A percentile compares a stretch with the other conserved stretches of the same genome.
Conservation (phyloP, 192 early-diverging fungal species). For the Coemansia sp. region DNA sequence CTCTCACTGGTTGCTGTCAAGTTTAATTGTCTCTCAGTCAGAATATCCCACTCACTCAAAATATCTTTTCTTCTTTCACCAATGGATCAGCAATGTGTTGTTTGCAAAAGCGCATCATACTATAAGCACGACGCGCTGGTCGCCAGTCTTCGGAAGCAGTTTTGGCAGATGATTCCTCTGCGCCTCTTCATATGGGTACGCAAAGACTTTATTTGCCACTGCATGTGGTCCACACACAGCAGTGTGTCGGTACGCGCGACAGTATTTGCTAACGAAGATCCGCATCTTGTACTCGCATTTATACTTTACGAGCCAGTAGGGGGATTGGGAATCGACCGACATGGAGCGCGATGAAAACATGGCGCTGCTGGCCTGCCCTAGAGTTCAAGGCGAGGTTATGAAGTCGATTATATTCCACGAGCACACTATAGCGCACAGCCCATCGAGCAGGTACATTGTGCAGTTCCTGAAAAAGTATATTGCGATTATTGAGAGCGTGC, state of each 20-base stretch:
- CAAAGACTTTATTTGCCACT: neutral
- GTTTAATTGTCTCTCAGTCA: no score
- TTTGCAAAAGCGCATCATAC: constrained; percentile 44
- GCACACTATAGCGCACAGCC: constrained; percentile 30
- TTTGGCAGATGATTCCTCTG: constrained; percentile 52
- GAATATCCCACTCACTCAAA: no score
- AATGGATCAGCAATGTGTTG: constrained; percentile 44
- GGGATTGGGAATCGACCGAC: constrained; percentile 23
- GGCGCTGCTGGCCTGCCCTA: constrained; percentile 20
- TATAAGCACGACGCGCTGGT: constrained; percentile 40
- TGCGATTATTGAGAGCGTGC: constrained; percentile 25
- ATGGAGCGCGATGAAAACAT: constrained; percentile 24
- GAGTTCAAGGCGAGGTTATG: constrained; percentile 45
- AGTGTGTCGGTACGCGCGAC: neutral
- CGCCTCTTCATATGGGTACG: constrained; percentile 38
- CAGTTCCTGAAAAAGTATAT: constrained; percentile 45
- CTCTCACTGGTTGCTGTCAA: neutral
- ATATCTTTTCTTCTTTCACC: neutral
- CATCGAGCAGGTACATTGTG: constrained; percentile 38
- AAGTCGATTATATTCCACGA: constrained; percentile 47
- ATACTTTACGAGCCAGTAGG: constrained; percentile 2
- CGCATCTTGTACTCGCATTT: neutral
- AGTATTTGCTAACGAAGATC: neutral
- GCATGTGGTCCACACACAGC: neutral
- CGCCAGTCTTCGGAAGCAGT: constrained; percentile 43